These are phyloP conservation scores for Ottelia alismoides DNA, from an alignment of 106 monocot genomes.

Conservation along the genomic window DNA sequence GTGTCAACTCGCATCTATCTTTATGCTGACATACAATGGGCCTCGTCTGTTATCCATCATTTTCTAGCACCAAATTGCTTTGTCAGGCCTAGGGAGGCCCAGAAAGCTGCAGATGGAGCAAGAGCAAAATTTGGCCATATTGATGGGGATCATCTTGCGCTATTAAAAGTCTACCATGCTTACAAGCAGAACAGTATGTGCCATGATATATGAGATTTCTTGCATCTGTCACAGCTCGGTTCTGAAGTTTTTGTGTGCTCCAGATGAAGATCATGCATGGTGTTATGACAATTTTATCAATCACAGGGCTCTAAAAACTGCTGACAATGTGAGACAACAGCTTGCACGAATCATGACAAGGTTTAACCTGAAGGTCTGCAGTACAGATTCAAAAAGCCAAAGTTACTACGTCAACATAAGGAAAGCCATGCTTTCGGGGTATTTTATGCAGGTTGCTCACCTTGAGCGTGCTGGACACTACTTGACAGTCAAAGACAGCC, in stretches of 20 bases:
- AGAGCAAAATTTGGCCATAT: conserved; percentile 65
- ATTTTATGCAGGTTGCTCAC: conserved; percentile 36
- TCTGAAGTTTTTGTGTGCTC: too few relatives aligned
- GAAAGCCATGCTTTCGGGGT: conserved; percentile 25
- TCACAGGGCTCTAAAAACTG: conserved; percentile 19
- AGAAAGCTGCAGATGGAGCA: conserved; percentile 78
- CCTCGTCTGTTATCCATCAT: conserved; percentile 62
- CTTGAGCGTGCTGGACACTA: conserved; percentile 21
- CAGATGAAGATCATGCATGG: conserved; percentile 29
- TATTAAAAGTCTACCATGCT: conserved; percentile 30
- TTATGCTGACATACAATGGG: conserved; percentile 73
- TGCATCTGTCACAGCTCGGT: too few relatives aligned
- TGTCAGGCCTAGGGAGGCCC: conserved; percentile 76
- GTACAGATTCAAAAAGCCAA: conserved; percentile 17
- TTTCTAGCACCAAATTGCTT: conserved; percentile 89
- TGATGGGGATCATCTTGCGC: conserved; percentile 72
- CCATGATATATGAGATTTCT: too few relatives aligned
- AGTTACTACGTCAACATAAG: conserved; percentile 22
- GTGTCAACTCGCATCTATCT: conserved; percentile 66
- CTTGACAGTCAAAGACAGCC: conserved; percentile 21
- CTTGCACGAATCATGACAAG: conserved; percentile 19
- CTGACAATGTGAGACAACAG: conserved; percentile 24
- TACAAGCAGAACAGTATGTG: conserved; percentile 32
- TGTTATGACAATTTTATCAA: conserved; percentile 34
- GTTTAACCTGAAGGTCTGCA: conserved; percentile 23